Evolutionary conservation across 1,139 yeast genomes (phyloP), one percentile per base, ranked within the genome.

Genomic region (Ogataea hybrid): DNA sequence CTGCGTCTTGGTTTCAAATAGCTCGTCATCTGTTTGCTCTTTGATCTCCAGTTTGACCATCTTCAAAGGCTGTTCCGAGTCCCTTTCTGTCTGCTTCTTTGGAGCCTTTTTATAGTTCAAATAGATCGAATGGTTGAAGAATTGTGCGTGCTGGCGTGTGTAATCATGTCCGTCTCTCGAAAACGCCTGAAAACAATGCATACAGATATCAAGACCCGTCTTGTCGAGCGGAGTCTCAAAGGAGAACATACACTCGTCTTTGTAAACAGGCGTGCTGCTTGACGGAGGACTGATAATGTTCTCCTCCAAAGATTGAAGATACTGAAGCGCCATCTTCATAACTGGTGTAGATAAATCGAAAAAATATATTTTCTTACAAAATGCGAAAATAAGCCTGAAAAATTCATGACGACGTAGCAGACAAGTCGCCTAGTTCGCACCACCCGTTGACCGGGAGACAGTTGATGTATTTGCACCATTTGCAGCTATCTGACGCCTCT

Each of bases 231-330:
- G 77, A 0, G 86, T 81, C 49, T 81, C 90, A 57, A 85, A 88
- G 39, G 84, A 80, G 66, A 74, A 86, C 71, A 83, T 81, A 55
- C 96, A 87, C 49, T 87, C 95, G 62, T 87, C 96, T 57, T 86
- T 87, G 62, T 77, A 82, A 15, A 88, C 77, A 7, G 65, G 59
- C 3, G 58, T 39, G 4, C 46, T 32, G 10, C 43, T 5, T 1
- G 44, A 25, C 2, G 61, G 61, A 4, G 47, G 35, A 4, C 25
- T 20, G 9, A 58, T 22, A 1, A 28, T 25, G 3, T 28, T n/a
- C 17, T 49, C 29, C 29, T 54, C 49, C 8, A 51, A 28, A 2
- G 42, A 12, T 6, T 44, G 28, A 7, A 52, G 33, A 21, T 50
- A 46, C 3, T 48, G 44, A 12, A 42, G 18, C 12, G 43, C 43